A percentile compares a stretch with the other conserved stretches of the same genome.
These are phyloP conservation scores for Aureobasidium subglaciale DNA, from an alignment of 2,329 filamentous ascomycete genomes.

Conservation along the genomic window DNA sequence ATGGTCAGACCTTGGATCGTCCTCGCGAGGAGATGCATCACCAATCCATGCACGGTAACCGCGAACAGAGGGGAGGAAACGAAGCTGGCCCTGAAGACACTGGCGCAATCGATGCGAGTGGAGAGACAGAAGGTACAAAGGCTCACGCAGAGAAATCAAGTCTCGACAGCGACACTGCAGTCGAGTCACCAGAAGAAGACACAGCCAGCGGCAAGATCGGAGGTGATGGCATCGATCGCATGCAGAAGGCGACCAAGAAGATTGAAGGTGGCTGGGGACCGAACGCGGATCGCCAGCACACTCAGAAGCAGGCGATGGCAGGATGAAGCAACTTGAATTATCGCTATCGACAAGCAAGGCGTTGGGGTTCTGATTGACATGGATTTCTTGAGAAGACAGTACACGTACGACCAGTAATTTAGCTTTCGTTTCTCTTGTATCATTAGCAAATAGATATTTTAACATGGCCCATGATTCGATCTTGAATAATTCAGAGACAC, in stretches of 20 bases:
- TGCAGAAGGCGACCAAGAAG: neutral
- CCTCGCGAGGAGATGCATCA: neutral
- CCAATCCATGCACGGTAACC: slow-evolving; percentile 4
- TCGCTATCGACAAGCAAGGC: no score
- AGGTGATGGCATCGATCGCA: neutral
- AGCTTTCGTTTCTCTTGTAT: neutral
- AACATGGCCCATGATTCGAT: no score
- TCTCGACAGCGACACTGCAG: slow-evolving; percentile 3
- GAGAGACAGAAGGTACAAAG: neutral
- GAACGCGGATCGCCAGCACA: slow-evolving; percentile 4
- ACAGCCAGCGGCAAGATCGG: neutral
- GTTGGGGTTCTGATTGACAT: neutral
- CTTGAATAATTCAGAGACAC: no score
- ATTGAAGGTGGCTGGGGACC: neutral
- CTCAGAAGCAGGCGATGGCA: neutral
- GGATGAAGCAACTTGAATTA: no score
- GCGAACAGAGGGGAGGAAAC: neutral
- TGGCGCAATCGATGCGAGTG: slow-evolving; percentile 7
- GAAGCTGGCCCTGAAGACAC: neutral
- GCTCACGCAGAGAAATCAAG: neutral
- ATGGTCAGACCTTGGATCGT: neutral
- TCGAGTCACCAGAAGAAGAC: neutral
- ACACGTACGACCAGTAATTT: neutral
- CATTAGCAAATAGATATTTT: no score
- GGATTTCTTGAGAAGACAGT: neutral